Evolutionary conservation across 805 yeast species (phyloP), one percentile per base, ranked within the genome.

Genomic region (Yarrowia porcina): DNA sequence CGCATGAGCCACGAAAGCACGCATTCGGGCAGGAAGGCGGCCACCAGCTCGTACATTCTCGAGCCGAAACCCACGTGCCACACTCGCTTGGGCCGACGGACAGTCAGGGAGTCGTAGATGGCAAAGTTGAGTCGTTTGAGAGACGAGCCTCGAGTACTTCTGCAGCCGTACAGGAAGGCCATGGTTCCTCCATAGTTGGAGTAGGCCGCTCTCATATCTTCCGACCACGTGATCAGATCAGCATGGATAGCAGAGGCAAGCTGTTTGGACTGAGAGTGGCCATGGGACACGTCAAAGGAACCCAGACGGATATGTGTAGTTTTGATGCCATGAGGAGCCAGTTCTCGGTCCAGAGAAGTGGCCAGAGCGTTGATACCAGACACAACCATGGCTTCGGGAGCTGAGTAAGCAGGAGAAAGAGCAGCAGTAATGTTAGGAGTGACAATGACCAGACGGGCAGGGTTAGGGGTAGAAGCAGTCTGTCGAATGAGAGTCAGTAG

Each of bases 361-460:
- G 80, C 72, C 18, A 82, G 65, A 0, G 76, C 63, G 4, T 73
- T 66, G 36, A 86, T 64, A 1, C 83, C 76, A 36, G 77, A 77
- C 32, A 80, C 79, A n/a, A 81, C 79, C 35, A 85, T 69, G 27
- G 83, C 76, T 65, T 87, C 91, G 0, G 88, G 80, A 1, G 85
- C 81, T 70, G 86, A 88, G 74, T 82, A 87, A 7, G 88, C 86
- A 52, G 86, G 74, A 33, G 77, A 72, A 62, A 87, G 72, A 2
- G 82, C 73, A 47, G 86, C 79, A 27, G 83, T 78, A 56, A 87
- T 82, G 52, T 78, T 78, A 3, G 90, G 88, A 13, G 83, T 77
- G 17, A 86, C 68, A 21, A 83, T 69, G 25, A 87, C 74, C 25
- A 84, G 69, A 56, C 83, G 81, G 11, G 59, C 59, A 13, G 59